phyloP scores from a whole-genome alignment of 805 yeast species.

The Kodamaea kaohsiungensis region DNA sequence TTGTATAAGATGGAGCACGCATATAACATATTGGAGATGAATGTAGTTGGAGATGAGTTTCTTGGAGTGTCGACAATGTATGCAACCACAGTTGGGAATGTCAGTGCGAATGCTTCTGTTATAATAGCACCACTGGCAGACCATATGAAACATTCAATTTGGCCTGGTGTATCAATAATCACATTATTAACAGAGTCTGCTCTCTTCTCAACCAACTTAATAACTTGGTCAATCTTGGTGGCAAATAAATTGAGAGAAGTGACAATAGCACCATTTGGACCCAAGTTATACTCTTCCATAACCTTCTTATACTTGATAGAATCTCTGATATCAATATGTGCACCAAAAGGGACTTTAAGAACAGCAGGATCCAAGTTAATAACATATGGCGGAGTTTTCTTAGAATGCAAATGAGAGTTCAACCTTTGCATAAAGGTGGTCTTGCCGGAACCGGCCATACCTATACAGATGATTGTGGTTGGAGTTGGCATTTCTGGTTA shows the following conservation, averaged over 20 bases:
- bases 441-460: constrained; percentile 78
- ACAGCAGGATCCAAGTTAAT: constrained; percentile 97
- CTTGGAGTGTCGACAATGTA: constrained; percentile 97
- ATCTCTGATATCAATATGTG: constrained; percentile 94
- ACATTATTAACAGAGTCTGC: constrained; percentile 60
- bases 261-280: constrained; percentile 98
- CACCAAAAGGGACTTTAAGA: constrained; percentile 86
- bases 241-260: constrained; percentile 90
- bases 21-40: constrained; percentile 96
- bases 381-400: constrained; percentile 80
- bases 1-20: constrained; percentile 97
- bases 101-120: constrained; percentile 94
- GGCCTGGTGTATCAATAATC: constrained; percentile 97
- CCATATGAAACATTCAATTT: constrained; percentile 98
- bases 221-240: constrained; percentile 95
- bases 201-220: constrained; percentile 79
- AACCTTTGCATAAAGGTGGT: constrained; percentile 97
- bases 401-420: constrained; percentile 81
- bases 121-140: constrained; percentile 96
- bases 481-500: constrained; percentile 26
- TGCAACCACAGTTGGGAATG: constrained; percentile 94
- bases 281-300: constrained; percentile 91
- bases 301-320: constrained; percentile 94
- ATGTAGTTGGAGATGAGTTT: constrained; percentile 90
- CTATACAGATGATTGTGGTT: constrained; percentile 47